Conservation (phyloP, 2,329 filamentous ascomycete species). For the Aspergillus nomiae region DNA sequence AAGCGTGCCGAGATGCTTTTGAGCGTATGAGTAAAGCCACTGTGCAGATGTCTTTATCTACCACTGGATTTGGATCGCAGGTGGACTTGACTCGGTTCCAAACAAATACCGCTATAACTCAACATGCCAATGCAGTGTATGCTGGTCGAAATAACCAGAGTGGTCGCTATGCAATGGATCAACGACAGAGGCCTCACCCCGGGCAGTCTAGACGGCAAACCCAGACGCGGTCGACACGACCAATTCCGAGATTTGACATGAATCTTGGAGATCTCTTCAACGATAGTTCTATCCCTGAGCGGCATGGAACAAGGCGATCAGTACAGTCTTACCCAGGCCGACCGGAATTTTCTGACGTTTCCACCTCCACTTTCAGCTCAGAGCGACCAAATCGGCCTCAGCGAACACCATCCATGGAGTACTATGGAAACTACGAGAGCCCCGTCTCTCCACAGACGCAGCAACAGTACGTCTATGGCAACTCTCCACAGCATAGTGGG, state of each 20-base stretch:
- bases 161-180: slow-evolving; percentile 19
- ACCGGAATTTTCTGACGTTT: slow-evolving; percentile 26
- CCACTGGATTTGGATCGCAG: slow-evolving; percentile 71
- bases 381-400: slow-evolving; percentile 27
- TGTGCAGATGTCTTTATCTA: slow-evolving; percentile 89
- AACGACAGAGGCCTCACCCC: slow-evolving; percentile 25
- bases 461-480: slow-evolving; percentile 36
- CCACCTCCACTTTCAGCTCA: slow-evolving; percentile 24
- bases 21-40: slow-evolving; percentile 94
- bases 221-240: slow-evolving; percentile 43
- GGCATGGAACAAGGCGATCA: slow-evolving; percentile 30
- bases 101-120: slow-evolving; percentile 15
- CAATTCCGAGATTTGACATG: slow-evolving; percentile 61
- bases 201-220: slow-evolving; percentile 33
- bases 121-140: slow-evolving; percentile 17
- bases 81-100: slow-evolving; percentile 32
- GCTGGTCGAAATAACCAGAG: slow-evolving; percentile 15
- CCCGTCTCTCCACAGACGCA: slow-evolving; percentile 34
- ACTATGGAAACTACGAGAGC: slow-evolving; percentile 37
- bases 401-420: slow-evolving; percentile 35
- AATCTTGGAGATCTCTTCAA: slow-evolving; percentile 55
- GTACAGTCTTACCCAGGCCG: slow-evolving; percentile 29
- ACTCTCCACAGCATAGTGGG: slow-evolving; percentile 37
- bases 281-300: slow-evolving; percentile 42
- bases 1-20: slow-evolving; percentile 92